phyloP scores from a whole-genome alignment of 192 early-diverging fungal species.

The Phycomyces blakesleeanus region DNA sequence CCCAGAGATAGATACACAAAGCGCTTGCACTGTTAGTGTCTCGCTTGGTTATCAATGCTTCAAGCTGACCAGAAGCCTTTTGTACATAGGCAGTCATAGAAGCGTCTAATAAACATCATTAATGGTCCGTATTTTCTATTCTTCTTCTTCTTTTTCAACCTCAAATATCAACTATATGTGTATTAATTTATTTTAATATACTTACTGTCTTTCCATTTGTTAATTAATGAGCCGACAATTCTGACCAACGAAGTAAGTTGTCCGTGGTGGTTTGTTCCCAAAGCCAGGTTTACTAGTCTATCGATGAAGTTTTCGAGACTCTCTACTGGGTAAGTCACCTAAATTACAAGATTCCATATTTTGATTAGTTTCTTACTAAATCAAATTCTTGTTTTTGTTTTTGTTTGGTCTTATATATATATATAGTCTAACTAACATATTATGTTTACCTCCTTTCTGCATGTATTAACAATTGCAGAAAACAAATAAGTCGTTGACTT shows the following conservation, averaged over 20 bases:
- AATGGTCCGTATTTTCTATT: neutral
- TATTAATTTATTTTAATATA: conserved; percentile 36
- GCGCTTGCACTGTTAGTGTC: conserved; percentile 10
- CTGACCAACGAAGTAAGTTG: conserved; percentile 15
- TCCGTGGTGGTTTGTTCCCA: conserved; percentile 3
- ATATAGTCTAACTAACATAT: neutral
- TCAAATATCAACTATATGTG: conserved; percentile 21
- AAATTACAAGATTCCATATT: neutral
- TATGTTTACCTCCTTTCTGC: conserved; percentile 9
- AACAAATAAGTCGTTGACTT: conserved; percentile 13
- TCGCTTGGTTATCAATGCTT: conserved; percentile 5
- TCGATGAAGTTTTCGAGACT: conserved; percentile 18
- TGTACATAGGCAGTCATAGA: conserved; percentile 29
- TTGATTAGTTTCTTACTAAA: too few species aligned
- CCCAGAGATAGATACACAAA: conserved; percentile 22
- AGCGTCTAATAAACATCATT: conserved; percentile 8
- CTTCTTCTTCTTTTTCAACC: conserved; percentile 25
- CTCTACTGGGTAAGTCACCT: conserved; percentile 11
- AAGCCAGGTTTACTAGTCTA: conserved; percentile 8
- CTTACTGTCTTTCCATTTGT: conserved; percentile 32
- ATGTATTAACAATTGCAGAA: conserved; percentile 19
- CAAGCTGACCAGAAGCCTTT: neutral
- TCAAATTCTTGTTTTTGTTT: neutral
- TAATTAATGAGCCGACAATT: conserved; percentile 28
- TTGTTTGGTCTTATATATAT: too few species aligned